phyloP scores from a whole-genome alignment of 331 rosid genomes.

The Malus hybrid region DNA sequence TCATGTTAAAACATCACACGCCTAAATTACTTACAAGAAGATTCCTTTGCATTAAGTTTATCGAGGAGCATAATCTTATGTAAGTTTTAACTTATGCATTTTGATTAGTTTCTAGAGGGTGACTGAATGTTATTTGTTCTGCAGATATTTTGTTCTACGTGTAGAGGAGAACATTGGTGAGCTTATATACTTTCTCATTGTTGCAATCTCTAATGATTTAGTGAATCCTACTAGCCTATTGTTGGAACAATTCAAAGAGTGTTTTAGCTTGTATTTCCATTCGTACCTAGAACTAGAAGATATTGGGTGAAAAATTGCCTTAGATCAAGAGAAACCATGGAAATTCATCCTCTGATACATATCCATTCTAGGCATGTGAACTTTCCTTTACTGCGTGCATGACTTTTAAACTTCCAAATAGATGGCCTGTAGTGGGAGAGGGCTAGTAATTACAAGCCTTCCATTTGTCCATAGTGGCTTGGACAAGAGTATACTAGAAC shows the following conservation, averaged over 20 bases:
- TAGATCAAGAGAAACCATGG: not conserved
- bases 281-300: not conserved
- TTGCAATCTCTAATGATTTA: not conserved
- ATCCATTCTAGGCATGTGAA: not conserved
- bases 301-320: not conserved
- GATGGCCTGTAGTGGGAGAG: not conserved
- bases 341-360: not conserved
- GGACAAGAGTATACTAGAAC: not conserved
- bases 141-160: slow-evolving; percentile 98
- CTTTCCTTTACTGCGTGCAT: not conserved
- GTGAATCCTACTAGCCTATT: not conserved
- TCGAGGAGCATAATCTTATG: not conserved
- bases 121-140: slow-evolving; percentile 16
- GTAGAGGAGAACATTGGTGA: slow-evolving; percentile 92
- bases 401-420: not conserved
- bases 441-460: not conserved
- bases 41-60: not conserved
- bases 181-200: slow-evolving; percentile 19
- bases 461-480: not conserved
- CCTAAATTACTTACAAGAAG: not conserved
- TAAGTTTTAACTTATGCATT: slow-evolving; percentile 1
- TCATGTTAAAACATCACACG: not conserved
- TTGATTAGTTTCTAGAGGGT: slow-evolving; percentile 2
- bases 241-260: not conserved
- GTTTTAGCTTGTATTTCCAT: not conserved